Conservation (phyloP, 106 monocot species). For the Dendrobium nobile region DNA sequence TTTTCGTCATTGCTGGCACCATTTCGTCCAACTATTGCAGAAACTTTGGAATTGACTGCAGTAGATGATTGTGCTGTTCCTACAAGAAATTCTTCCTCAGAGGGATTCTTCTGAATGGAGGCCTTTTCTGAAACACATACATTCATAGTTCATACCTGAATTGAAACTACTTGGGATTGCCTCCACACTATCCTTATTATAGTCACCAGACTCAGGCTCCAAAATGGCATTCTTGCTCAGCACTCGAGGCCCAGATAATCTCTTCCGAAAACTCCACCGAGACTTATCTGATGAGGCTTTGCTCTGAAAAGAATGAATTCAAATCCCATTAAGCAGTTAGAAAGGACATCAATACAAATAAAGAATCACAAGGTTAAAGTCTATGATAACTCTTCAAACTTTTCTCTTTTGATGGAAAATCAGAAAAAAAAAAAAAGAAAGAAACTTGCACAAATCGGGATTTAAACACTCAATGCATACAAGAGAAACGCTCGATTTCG, state of each 20-base stretch:
- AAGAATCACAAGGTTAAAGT: neutral
- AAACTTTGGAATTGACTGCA: slow-evolving; percentile 2
- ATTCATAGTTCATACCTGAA: slow-evolving; percentile 11
- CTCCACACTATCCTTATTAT: slow-evolving; percentile 20
- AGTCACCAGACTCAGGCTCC: slow-evolving; percentile 18
- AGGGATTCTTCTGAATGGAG: slow-evolving; percentile 12
- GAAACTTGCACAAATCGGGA: too few relatives aligned
- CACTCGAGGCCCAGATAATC: slow-evolving; percentile 30
- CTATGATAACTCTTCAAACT: neutral
- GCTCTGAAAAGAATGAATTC: slow-evolving; percentile 14
- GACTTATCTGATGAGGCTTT: slow-evolving; percentile 34
- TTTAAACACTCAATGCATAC: too few relatives aligned
- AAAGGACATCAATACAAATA: neutral
- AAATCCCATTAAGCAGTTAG: neutral
- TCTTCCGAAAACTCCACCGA: slow-evolving; percentile 65
- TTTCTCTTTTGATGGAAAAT: neutral
- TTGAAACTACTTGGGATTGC: slow-evolving; percentile 7
- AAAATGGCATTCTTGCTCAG: slow-evolving; percentile 29
- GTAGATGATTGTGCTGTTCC: neutral
- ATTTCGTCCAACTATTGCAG: neutral
- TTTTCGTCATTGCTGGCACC: slow-evolving; percentile 5
- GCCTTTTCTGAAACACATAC: slow-evolving; percentile 24
- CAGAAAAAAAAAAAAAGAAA: too few relatives aligned
- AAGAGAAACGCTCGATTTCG: too few relatives aligned
- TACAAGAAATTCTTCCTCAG: slow-evolving; percentile 8